A percentile compares a stretch with the other conserved stretches of the same genome.
Evolutionary conservation across 305 asterid species (phyloP).

Genomic region (Fraxinus albicans): DNA sequence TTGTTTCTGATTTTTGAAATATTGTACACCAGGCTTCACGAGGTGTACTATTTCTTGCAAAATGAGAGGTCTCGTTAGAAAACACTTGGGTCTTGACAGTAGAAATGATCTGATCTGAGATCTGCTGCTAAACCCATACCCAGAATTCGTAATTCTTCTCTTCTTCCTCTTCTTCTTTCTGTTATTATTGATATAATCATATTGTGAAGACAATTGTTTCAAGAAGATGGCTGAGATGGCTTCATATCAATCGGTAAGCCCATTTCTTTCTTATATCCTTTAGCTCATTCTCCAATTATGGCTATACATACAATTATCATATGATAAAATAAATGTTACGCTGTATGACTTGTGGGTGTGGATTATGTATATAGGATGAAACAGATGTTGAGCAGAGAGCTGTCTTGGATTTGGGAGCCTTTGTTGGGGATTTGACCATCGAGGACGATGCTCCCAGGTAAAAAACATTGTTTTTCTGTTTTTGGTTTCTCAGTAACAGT

Average conservation of each 20-base stretch:
- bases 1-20: not conserved
- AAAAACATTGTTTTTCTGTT: not conserved
- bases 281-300: not conserved
- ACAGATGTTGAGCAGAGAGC: slow-evolving; percentile 32
- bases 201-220: not conserved
- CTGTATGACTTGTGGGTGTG: not conserved
- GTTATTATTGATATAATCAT: not conserved
- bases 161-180: not conserved
- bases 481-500: slow-evolving; percentile 17
- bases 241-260: slow-evolving; percentile 1
- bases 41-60: not conserved
- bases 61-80: not conserved
- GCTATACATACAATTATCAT: not conserved
- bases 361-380: slow-evolving; percentile 29
- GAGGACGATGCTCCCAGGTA: slow-evolving; percentile 80
- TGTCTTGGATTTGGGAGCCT: slow-evolving; percentile 62
- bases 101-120: slow-evolving; percentile 2
- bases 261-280: not conserved
- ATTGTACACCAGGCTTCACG: not conserved
- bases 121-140: not conserved
- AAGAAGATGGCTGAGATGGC: not conserved
- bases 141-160: not conserved
- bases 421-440: slow-evolving; percentile 69
- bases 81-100: not conserved
- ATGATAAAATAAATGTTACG: not conserved